Base-by-base conservation (phyloP, 805 yeast genomes). In the Komagataella pseudopastoris region DNA sequence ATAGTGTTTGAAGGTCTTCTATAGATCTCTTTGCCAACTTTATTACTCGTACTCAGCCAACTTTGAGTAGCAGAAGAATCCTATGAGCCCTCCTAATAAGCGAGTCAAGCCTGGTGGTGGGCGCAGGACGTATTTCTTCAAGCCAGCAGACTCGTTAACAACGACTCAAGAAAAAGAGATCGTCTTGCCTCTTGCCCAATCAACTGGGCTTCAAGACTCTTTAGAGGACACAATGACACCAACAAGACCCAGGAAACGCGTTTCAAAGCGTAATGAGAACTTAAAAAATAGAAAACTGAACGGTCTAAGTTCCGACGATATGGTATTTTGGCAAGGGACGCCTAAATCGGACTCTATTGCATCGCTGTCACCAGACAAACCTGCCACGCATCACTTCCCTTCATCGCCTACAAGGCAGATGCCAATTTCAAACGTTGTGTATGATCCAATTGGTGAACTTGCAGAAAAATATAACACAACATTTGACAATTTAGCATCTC, bases 361-460 rank as follows among this genome's bases (percentile, higher is more conserved):
- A 22, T 56, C 52, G 39, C 51, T 46, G 18, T 50, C 54, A 52
- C 49, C 48, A 49, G 47, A 50, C 46, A 44, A 50, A 18, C 47
- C 49, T 46, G 45, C 46, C 14, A 45, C 45, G 20, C 51, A 47
- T 12, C 55, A 58, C 17, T 52, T 69, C 6, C 70, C 72, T 1
- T 72, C 77, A 2, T 74, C 79, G 3, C 80, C 80, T 0, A 56
- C 74, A 46, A 66, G 60, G 52, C 64, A 61, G 20, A 60, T 59
- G 16, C 48, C 54, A 17, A 14, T 56, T 1, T 51, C 59, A 2
- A 56, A 17, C 50, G 55, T 23, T 12, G 24, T n/a, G 50, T 16
- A 50, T 54, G 6, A 58, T 58, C 24, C 50, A 63, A 6, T 47
- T 66, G 47, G 64, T 66, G 44, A 58, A 60, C 50, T 51, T 52